Evolutionary conservation across 2,329 filamentous ascomycete genomes (phyloP), one percentile per base, ranked within the genome.

Genomic region (Penicillium sp.): DNA sequence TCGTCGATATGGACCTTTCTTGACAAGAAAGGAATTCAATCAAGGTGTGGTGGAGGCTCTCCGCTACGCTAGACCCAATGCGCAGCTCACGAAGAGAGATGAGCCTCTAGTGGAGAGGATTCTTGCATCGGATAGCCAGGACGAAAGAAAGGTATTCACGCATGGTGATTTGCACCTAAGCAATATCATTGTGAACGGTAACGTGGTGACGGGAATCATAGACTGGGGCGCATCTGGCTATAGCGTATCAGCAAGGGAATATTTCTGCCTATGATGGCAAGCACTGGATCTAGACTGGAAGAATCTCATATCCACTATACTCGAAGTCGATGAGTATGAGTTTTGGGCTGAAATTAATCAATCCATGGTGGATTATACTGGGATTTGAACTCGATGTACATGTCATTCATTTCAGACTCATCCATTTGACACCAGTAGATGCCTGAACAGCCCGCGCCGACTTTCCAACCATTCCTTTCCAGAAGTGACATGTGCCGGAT

Each of bases 41-140:
- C 12, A 48, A 31, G 59, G 53, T 7, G 46, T 58, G 24, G 53
- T 61, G 6, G 50, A 61, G 48, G 57, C 60, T 24, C 49, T 63
- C 7, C 43, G 53, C 39, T 42, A 49, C 20, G 53, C 57, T 13
- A 54, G 58, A 45, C 55, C 57, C 7, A 48, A 53, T 12, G 47
- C 35, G 37, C 33, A 48, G 10, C 47, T 49, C 23, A 45, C 25
- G 9, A 33, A 44, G 28, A 51, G 46, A 33, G 56, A 53, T 40
- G 48, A 53, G 44, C 32, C 41, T 24, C 43, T 57, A 8, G 42
- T 23, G 38, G 41, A 54, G 25, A 47, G 29, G 40, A 50, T 54
- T 38, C 46, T 58, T 25, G 32, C 31, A 25, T 51, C 44, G 3
- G 39, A 29, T 32, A 28, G 39, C 18, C 37, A 49, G 32, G 47